Base-by-base conservation (phyloP, 73 alveolate species). In the Stentor roeselii region DNA sequence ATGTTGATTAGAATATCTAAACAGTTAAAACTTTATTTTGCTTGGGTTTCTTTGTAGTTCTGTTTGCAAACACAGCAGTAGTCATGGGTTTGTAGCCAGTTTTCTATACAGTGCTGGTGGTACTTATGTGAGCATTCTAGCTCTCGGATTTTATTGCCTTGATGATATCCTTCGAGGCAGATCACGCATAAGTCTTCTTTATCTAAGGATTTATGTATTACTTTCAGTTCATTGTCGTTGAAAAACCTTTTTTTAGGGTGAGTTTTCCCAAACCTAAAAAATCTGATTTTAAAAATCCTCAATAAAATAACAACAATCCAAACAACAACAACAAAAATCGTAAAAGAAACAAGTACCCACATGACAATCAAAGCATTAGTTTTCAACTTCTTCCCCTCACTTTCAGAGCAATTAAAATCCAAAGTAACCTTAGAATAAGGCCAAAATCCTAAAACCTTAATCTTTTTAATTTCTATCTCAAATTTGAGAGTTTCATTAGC, bases 61-160 rank as follows among this genome's bases (percentile, higher is more conserved):
- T 40, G 27, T 41, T 76, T 76, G 3, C 84, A 76, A 37, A 76
- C 21, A 40, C 84, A 76, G 84, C 84, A 76, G 37, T 39, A 39
- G 21, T 32, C n/a, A 27, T 76, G 14, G n/a, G 60, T 76, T 39
- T 21, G 30, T 6, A 76, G 30, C 39, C 84, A 76, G 11, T 37
- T 36, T 36, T 76, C 84, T 36, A 76, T 39, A 2, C 84, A 76
- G 32, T 76, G n/a, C 21, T 39, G 74, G 34, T 76, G 84, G 37
- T 37, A 76, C 14, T 36, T 76, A 76, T 76, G 84, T 6, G n/a
- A 27, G 84, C 84, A 76, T n/a, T 14, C n/a, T 40, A 76, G 37
- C 39, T 76, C 82, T 37, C 84, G 27, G n/a, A 76, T 76, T n/a
- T 1, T 1, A 37, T 34, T 40, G 39, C n/a, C 67, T 1, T 21